These are phyloP conservation scores for Marasmius tenuissimus DNA, from an alignment of 1,284 basidiomycete genomes.

Conservation along the genomic window DNA sequence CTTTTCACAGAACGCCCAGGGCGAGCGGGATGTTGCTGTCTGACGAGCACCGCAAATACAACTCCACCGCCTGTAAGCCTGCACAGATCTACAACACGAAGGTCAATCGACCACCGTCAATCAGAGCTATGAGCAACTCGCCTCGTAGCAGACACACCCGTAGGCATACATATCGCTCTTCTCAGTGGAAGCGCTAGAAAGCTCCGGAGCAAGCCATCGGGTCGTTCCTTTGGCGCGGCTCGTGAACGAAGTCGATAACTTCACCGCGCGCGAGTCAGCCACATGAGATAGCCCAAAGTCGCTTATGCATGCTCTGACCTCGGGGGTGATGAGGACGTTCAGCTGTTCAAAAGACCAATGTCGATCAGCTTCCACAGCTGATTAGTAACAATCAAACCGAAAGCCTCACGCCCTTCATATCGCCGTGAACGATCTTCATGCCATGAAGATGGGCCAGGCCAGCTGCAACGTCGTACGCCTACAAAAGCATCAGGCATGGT, in stretches of 20 bases:
- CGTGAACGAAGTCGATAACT: neutral
- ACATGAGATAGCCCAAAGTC: neutral
- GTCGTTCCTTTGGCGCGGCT: neutral
- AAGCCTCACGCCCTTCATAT: neutral
- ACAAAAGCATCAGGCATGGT: neutral
- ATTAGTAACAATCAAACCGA: neutral
- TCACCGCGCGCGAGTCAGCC: neutral
- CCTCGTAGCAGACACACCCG: neutral
- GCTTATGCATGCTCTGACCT: too few relatives aligned
- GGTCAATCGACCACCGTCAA: neutral
- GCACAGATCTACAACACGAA: neutral
- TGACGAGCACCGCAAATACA: neutral
- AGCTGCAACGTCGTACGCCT: neutral
- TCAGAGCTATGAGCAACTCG: neutral
- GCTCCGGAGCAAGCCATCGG: neutral
- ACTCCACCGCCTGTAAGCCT: neutral
- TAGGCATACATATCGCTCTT: neutral
- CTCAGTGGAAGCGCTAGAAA: neutral
- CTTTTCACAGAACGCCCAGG: neutral
- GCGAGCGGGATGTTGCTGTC: neutral
- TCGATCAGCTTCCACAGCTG: neutral
- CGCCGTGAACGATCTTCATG: neutral
- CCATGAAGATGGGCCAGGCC: neutral
- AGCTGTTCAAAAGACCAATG: neutral
- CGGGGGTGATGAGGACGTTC: neutral